A percentile compares a stretch with the other conserved stretches of the same genome.
phyloP scores from a whole-genome alignment of 2,329 filamentous ascomycete genomes.

The Botrytis cinerea region DNA sequence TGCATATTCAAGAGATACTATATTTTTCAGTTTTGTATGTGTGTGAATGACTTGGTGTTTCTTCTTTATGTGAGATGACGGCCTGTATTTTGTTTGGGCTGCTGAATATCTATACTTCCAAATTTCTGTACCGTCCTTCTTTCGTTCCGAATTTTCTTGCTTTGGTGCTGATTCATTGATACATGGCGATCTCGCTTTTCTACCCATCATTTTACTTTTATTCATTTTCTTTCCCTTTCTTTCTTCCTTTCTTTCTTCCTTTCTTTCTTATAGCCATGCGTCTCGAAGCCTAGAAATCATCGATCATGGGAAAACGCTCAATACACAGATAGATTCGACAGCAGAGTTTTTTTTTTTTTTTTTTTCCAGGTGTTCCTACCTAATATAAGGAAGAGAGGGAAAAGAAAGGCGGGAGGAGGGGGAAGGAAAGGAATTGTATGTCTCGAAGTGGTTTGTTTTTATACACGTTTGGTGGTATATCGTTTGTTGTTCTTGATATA shows the following conservation, averaged over 20 bases:
- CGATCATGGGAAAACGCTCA: not conserved
- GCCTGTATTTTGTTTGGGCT: not conserved
- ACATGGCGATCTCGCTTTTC: not conserved
- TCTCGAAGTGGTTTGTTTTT: too few species aligned
- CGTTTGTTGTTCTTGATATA: too few species aligned
- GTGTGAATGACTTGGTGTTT: not conserved
- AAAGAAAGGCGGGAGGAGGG: too few species aligned
- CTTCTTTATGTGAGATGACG: not conserved
- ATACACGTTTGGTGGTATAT: too few species aligned
- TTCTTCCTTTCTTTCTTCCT: too few species aligned
- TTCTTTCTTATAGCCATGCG: not conserved
- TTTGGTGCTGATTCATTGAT: not conserved
- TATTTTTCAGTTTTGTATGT: not conserved
- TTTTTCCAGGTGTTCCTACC: too few species aligned
- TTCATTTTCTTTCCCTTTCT: not conserved
- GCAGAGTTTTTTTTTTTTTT: not conserved
- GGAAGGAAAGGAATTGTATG: too few species aligned
- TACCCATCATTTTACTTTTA: not conserved
- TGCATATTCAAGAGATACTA: not conserved
- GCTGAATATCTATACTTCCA: not conserved
- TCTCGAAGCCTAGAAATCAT: not conserved
- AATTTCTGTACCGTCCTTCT: not conserved
- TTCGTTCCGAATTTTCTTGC: not conserved
- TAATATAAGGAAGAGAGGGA: not conserved
- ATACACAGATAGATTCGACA: not conserved